phyloP scores from a whole-genome alignment of 2,329 filamentous ascomycete species.

The Alternaria sp. region DNA sequence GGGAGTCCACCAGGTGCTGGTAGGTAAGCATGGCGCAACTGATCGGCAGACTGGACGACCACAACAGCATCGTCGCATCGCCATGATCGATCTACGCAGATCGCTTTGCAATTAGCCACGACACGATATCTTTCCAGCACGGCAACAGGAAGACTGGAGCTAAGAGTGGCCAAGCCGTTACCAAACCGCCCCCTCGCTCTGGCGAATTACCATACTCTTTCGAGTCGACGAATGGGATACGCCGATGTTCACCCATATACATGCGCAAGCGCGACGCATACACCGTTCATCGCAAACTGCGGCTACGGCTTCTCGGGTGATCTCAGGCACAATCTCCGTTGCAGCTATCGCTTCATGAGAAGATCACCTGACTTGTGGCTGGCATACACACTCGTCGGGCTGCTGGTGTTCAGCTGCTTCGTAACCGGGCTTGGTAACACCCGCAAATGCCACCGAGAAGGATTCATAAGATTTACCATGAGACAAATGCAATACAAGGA shows the following conservation, averaged over 20 bases:
- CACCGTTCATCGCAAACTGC: not conserved
- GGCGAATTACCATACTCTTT: not conserved
- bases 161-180: not conserved
- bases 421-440: not conserved
- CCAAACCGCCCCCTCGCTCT: not conserved
- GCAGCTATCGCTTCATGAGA: not conserved
- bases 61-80: not conserved
- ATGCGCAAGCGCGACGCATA: not conserved
- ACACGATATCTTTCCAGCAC: not conserved
- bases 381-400: not conserved
- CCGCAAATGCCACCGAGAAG: not conserved
- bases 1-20: not conserved
- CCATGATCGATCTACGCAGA: not conserved
- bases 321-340: not conserved
- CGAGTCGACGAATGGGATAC: not conserved
- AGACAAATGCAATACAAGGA: not conserved
- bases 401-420: not conserved
- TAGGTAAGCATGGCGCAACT: not conserved
- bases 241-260: not conserved
- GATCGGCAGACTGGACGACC: not conserved
- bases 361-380: not conserved
- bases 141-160: not conserved
- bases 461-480: not conserved
- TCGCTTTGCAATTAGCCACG: not conserved
- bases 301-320: not conserved